Percentiles rank a stretch among this genome's conserved stretches.
phyloP scores from a whole-genome alignment of 2,329 filamentous ascomycete species.

The Paecilomyces sp. region DNA sequence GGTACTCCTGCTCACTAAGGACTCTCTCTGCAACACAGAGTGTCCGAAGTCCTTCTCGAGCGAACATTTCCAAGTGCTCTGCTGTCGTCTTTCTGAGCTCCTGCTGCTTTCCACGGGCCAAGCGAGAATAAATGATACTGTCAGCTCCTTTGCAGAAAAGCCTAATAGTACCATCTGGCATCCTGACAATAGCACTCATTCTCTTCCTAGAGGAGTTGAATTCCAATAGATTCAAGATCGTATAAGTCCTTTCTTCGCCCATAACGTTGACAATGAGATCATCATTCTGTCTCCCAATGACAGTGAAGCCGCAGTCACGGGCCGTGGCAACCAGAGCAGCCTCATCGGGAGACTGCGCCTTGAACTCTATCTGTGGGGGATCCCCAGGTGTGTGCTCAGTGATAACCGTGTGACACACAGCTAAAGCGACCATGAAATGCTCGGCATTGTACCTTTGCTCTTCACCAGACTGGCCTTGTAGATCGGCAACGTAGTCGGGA shows the following conservation, averaged over 20 bases:
- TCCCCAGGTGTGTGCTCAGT: conserved; percentile 86
- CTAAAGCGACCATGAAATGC: conserved; percentile 88
- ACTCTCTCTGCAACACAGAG: conserved; percentile 85
- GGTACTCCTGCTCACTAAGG: conserved; percentile 75
- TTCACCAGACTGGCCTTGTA: conserved; percentile 67
- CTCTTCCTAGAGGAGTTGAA: conserved; percentile 96
- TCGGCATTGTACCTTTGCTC: conserved; percentile 73
- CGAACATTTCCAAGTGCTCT: conserved; percentile 94
- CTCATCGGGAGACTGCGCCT: conserved; percentile 94
- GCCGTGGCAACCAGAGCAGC: conserved; percentile 90
- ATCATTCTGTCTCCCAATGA: conserved; percentile 71
- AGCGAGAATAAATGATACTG: conserved; percentile 89
- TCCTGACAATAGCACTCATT: conserved; percentile 94
- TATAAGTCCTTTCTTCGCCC: conserved; percentile 77
- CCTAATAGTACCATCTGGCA: conserved; percentile 84
- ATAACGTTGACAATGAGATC: conserved; percentile 80
- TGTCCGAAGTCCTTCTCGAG: conserved; percentile 86
- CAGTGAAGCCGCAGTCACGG: conserved; percentile 89
- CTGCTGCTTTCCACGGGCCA: conserved; percentile 76
- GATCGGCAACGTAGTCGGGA: conserved; percentile 77
- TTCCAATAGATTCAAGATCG: conserved; percentile 87
- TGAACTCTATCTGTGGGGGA: conserved; percentile 85
- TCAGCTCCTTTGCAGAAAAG: conserved; percentile 97
- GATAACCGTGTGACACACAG: conserved; percentile 95
- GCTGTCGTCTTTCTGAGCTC: conserved; percentile 78